Percentiles rank a stretch among this genome's conserved stretches.
Conservation (phyloP, 345 rosid species). For the Psidium guajava region DNA sequence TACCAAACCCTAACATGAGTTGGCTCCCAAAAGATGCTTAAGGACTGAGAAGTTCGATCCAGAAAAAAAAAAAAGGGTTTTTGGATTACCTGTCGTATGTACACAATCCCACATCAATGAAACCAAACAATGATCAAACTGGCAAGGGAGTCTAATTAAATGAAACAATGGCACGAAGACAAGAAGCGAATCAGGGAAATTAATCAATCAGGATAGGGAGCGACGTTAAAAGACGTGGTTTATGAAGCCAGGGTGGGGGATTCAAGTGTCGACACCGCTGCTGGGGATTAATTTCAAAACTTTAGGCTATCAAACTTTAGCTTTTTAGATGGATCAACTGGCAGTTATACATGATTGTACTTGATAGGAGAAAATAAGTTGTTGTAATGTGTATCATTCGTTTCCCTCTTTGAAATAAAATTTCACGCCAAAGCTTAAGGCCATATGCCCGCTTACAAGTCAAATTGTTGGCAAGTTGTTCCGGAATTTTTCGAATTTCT, state of each 20-base stretch:
- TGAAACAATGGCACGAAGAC: not conserved
- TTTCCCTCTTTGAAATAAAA: not conserved
- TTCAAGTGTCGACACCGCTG: not conserved
- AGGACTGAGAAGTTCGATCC: not conserved
- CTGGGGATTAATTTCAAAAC: not conserved
- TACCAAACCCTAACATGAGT: not conserved
- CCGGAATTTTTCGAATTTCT: not conserved
- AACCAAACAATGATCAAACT: not conserved
- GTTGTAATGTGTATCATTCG: not conserved
- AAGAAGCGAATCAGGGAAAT: not conserved
- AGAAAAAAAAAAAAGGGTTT: not conserved
- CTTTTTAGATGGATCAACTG: not conserved
- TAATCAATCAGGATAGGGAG: not conserved
- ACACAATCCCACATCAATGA: not conserved
- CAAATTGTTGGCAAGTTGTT: not conserved
- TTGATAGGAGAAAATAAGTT: not conserved
- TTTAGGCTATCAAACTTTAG: not conserved
- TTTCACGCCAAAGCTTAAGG: not conserved
- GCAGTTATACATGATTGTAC: not conserved
- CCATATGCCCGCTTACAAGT: not conserved
- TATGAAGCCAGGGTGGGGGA: not conserved
- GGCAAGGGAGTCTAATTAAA: not conserved
- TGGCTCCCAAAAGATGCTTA: not conserved
- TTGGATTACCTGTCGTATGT: not conserved
- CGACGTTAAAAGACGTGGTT: not conserved